Evolutionary conservation across 768 basidiomycete genomes (phyloP).

Genomic region (Mycena galericulata): DNA sequence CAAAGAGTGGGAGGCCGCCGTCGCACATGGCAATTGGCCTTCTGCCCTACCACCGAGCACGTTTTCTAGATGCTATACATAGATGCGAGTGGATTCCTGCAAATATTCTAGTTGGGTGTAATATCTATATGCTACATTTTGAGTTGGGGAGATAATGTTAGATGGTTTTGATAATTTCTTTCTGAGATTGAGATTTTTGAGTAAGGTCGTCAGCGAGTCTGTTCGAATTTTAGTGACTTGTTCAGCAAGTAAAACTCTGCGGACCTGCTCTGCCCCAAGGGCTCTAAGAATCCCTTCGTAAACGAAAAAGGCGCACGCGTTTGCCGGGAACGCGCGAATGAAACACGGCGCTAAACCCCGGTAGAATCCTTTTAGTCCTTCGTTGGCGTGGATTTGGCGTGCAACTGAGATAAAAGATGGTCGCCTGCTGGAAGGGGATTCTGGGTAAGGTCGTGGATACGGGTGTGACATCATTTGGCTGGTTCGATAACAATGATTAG

Average conservation of each 20-base stretch:
- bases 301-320: slow-evolving; percentile 83
- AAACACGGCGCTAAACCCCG: slow-evolving; percentile 77
- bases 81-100: slow-evolving; percentile 1
- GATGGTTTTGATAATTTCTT: slow-evolving; percentile 4
- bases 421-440: slow-evolving; percentile 42
- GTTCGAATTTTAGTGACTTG: background rate
- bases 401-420: slow-evolving; percentile 65
- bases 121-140: slow-evolving; percentile 9
- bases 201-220: slow-evolving; percentile 52
- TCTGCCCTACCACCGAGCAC: slow-evolving; percentile 80
- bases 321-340: slow-evolving; percentile 81
- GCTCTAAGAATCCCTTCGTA: slow-evolving; percentile 80
- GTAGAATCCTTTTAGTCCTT: slow-evolving; percentile 69
- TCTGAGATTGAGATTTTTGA: too few relatives aligned
- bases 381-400: slow-evolving; percentile 62
- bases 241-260: slow-evolving; percentile 23
- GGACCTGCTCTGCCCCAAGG: slow-evolving; percentile 75
- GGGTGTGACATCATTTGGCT: slow-evolving; percentile 78
- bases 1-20: slow-evolving; percentile 73
- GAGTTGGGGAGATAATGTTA: slow-evolving; percentile 9
- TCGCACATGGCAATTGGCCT: slow-evolving; percentile 77
- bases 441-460: slow-evolving; percentile 57
- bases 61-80: slow-evolving; percentile 80
- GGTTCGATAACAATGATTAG: slow-evolving; percentile 21
- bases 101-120: slow-evolving; percentile 9